These are phyloP conservation scores for Bretschneidera sinensis DNA, from an alignment of 345 rosid genomes.

Conservation along the genomic window DNA sequence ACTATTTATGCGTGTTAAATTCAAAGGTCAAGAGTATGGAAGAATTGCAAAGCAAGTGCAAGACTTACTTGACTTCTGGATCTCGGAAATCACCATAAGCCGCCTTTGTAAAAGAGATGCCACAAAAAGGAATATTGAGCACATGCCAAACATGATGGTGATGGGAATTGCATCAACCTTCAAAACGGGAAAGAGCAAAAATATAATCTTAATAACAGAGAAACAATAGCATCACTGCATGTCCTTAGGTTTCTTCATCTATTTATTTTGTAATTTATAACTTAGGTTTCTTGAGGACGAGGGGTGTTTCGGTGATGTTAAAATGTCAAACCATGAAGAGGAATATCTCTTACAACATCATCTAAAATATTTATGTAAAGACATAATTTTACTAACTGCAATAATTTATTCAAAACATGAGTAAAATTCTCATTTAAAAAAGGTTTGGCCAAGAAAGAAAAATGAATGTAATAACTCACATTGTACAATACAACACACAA, in stretches of 20 bases:
- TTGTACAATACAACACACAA: constrained; percentile 89
- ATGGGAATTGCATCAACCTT: constrained; percentile 83
- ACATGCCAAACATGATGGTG: constrained; percentile 89
- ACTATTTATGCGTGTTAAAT: neutral
- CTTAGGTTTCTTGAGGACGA: neutral
- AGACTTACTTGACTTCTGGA: constrained; percentile 59
- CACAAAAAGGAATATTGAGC: constrained; percentile 82
- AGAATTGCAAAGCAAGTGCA: constrained; percentile 1
- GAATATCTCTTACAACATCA: neutral
- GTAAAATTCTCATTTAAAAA: neutral
- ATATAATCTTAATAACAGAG: neutral
- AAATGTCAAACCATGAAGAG: neutral
- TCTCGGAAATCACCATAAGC: constrained; percentile 61
- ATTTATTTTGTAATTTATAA: too few relatives aligned
- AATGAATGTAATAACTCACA: constrained; percentile 40
- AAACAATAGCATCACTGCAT: neutral
- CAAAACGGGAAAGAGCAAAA: neutral
- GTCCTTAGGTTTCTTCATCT: neutral
- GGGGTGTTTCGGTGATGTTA: neutral
- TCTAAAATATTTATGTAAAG: neutral
- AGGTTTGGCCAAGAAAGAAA: neutral
- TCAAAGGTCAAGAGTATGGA: constrained; percentile 10
- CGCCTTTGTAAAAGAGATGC: constrained; percentile 75
- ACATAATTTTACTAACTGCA: neutral
- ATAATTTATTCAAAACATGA: too few relatives aligned